A percentile compares a stretch with the other conserved stretches of the same genome.
Conservation (phyloP, 2,329 filamentous ascomycete species). For the Corinectria fuckeliana region DNA sequence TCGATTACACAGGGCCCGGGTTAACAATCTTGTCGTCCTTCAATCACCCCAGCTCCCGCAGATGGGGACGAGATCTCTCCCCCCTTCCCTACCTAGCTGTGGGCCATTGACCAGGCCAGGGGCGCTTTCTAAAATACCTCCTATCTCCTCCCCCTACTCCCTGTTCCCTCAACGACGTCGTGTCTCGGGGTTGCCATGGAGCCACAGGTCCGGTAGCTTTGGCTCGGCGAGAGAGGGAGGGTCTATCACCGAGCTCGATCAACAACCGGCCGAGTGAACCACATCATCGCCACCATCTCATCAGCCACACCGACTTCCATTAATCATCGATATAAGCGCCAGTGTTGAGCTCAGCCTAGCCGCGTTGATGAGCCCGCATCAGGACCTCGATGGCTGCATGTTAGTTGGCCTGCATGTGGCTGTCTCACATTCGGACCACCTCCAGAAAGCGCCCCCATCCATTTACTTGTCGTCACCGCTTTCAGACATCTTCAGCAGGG, state of each 20-base stretch:
- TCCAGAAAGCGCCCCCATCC: background rate
- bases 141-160: background rate
- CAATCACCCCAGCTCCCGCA: constrained; percentile 25
- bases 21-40: constrained; percentile 27
- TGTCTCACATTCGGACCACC: background rate
- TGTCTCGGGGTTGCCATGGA: constrained; percentile 15
- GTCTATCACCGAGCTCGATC: constrained; percentile 9
- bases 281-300: constrained; percentile 9
- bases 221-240: background rate
- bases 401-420: constrained; percentile 1
- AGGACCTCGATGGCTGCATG: background rate
- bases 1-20: constrained; percentile 21
- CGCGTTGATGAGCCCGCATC: background rate
- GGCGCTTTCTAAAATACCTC: constrained; percentile 9
- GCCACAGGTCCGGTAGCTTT: constrained; percentile 5
- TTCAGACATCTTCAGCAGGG: constrained; percentile 16
- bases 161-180: constrained; percentile 2
- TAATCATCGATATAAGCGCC: background rate
- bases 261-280: constrained; percentile 18
- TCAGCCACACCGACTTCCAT: constrained; percentile 1
- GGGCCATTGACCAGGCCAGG: constrained; percentile 13
- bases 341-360: background rate
- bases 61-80: constrained; percentile 32
- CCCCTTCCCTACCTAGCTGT: constrained; percentile 17
- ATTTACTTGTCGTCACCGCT: constrained; percentile 11